phyloP scores from a whole-genome alignment of 805 yeast species.

The Yamadazyma sp. region DNA sequence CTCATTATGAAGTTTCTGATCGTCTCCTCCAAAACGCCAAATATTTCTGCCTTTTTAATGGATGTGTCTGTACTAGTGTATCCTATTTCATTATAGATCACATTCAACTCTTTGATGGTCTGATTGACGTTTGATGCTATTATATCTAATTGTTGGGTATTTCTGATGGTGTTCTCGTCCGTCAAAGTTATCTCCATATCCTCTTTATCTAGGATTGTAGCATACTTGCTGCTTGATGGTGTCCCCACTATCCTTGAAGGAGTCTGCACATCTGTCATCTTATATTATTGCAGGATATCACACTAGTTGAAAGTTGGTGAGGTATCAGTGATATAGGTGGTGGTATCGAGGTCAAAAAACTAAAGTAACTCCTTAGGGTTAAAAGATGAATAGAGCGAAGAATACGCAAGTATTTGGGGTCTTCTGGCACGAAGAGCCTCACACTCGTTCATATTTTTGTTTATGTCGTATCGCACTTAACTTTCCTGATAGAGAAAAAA shows the following conservation, averaged over 20 bases:
- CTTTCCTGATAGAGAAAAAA: slow-evolving; percentile 6
- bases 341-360: too few relatives aligned
- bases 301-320: too few relatives aligned
- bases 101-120: slow-evolving; percentile 43
- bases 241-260: slow-evolving; percentile 11
- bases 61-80: slow-evolving; percentile 50
- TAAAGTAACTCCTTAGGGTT: too few relatives aligned
- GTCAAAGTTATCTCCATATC: slow-evolving; percentile 2
- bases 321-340: too few relatives aligned
- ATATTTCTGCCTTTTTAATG: slow-evolving; percentile 49
- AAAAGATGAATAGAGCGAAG: too few relatives aligned
- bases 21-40: slow-evolving; percentile 48
- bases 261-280: slow-evolving; percentile 12
- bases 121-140: slow-evolving; percentile 35
- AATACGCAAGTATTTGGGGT: too few relatives aligned
- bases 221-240: slow-evolving; percentile 2
- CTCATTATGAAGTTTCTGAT: slow-evolving; percentile 39
- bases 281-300: too few relatives aligned
- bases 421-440: slow-evolving; percentile 3
- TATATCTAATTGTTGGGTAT: slow-evolving; percentile 24
- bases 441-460: slow-evolving; percentile 4
- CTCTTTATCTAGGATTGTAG: slow-evolving; percentile 3
- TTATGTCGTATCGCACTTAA: slow-evolving; percentile 6
- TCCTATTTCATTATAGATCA: slow-evolving; percentile 54
- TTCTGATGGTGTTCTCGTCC: slow-evolving; percentile 1